These are phyloP conservation scores for Pythium utonaiense DNA, from an alignment of 352 stramenopile genomes.

Conservation along the genomic window DNA sequence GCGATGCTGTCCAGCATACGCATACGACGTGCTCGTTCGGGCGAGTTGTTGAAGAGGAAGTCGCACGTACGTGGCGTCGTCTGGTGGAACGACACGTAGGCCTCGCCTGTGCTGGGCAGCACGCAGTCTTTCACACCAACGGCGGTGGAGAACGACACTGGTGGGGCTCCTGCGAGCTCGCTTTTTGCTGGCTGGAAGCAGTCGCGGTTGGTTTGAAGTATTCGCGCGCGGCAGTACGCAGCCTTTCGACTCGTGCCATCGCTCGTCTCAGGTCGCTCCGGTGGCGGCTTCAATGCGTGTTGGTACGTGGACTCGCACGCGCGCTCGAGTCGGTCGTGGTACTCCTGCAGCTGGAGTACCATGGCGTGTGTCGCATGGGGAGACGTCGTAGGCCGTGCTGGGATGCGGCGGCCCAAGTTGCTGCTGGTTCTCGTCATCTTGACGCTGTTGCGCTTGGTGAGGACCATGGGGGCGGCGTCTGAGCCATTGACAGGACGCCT, in stretches of 20 bases:
- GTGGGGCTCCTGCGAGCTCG: constrained; percentile 12
- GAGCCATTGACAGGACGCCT: neutral
- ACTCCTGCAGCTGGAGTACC: constrained; percentile 58
- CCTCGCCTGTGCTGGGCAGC: constrained; percentile 21
- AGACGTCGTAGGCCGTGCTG: constrained; percentile 18
- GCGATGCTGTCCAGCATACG: constrained; percentile 19
- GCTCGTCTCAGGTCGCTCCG: neutral
- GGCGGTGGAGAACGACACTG: constrained; percentile 10
- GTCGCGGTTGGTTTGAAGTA: constrained; percentile 39
- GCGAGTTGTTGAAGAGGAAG: constrained; percentile 29
- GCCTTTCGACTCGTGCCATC: constrained; percentile 2
- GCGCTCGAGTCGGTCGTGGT: constrained; percentile 38
- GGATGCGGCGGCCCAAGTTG: neutral
- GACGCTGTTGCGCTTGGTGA: neutral
- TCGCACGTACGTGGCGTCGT: constrained; percentile 30
- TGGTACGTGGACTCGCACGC: constrained; percentile 54
- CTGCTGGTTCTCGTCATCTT: neutral
- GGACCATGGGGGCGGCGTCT: neutral
- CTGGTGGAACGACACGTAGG: constrained; percentile 50
- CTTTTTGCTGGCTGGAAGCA: constrained; percentile 26
- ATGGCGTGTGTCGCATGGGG: constrained; percentile 54
- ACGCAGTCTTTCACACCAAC: constrained; percentile 29
- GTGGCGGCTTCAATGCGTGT: constrained; percentile 24
- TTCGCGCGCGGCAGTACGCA: constrained; percentile 36
- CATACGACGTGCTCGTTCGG: constrained; percentile 19